Evolutionary conservation across 805 yeast genomes (phyloP).

Genomic region (Brettanomyces custersianus): DNA sequence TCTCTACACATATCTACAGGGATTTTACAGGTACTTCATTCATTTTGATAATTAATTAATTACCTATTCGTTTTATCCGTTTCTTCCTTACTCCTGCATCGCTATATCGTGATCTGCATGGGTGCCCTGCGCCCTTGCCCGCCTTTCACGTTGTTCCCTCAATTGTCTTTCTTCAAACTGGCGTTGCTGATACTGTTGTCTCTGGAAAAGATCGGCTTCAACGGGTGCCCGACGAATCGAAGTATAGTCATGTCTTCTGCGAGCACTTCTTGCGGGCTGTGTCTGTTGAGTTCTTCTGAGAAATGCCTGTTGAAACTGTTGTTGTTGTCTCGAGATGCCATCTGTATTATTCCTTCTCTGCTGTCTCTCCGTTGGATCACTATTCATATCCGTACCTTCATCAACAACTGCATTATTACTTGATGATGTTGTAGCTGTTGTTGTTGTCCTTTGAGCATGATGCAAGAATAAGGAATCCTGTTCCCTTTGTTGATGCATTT

Average conservation of each 20-base stretch:
- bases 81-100: neutral
- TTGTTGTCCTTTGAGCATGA: neutral
- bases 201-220: constrained; percentile 3
- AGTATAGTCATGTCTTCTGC: neutral
- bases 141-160: constrained; percentile 1
- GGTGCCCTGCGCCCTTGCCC: constrained; percentile 1
- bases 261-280: neutral
- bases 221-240: constrained; percentile 2
- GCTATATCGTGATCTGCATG: neutral
- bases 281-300: neutral
- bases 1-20: too few species aligned
- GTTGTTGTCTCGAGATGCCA: neutral
- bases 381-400: neutral
- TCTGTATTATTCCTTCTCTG: neutral
- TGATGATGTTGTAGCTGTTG: too few species aligned
- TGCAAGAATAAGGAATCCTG: too few species aligned
- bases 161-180: constrained; percentile 1
- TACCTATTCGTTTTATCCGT: too few species aligned
- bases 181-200: constrained; percentile 1
- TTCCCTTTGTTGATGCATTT: too few species aligned
- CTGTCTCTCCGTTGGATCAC: neutral
- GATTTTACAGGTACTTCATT: too few species aligned
- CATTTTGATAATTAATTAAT: too few species aligned
- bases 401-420: neutral
- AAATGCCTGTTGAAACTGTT: neutral